These are phyloP conservation scores for Candida neerlandica DNA, from an alignment of 1,139 yeast genomes.

Conservation along the genomic window DNA sequence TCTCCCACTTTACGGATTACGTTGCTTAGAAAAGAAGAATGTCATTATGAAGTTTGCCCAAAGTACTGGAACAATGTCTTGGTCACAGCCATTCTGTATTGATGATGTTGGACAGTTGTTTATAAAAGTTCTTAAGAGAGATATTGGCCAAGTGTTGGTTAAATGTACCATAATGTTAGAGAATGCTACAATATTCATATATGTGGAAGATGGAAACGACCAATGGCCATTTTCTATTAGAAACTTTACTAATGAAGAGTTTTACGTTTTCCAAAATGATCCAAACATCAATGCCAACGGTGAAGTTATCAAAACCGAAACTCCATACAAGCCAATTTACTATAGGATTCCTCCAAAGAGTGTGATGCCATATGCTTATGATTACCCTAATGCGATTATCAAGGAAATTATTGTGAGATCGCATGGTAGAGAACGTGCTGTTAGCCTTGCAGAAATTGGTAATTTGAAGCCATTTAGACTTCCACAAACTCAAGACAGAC, in stretches of 20 bases:
- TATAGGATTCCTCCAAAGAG: conserved; percentile 85
- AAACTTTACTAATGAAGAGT: conserved; percentile 84
- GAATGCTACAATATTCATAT: conserved; percentile 77
- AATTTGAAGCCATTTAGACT: conserved; percentile 82
- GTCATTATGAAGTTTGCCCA: conserved; percentile 62
- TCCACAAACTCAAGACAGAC: conserved; percentile 49
- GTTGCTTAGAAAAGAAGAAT: conserved; percentile 52
- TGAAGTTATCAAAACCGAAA: conserved; percentile 50
- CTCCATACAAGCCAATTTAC: conserved; percentile 68
- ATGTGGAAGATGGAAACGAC: conserved; percentile 69
- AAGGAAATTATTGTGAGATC: conserved; percentile 77
- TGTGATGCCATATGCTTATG: conserved; percentile 99
- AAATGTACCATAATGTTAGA: conserved; percentile 77
- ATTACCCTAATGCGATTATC: conserved; percentile 86
- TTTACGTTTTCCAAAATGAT: conserved; percentile 81
- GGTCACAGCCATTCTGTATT: conserved; percentile 89
- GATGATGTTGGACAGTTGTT: conserved; percentile 82
- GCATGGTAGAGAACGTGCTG: conserved; percentile 73
- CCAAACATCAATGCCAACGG: conserved; percentile 80
- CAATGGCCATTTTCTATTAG: conserved; percentile 93
- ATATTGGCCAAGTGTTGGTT: conserved; percentile 66
- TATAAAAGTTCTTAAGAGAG: conserved; percentile 66
- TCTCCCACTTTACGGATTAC: conserved; percentile 68
- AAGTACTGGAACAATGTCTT: conserved; percentile 47
- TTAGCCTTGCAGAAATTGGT: conserved; percentile 92